Evolutionary conservation across 2,329 filamentous ascomycete species (phyloP).

Genomic region (Claviceps monticola): DNA sequence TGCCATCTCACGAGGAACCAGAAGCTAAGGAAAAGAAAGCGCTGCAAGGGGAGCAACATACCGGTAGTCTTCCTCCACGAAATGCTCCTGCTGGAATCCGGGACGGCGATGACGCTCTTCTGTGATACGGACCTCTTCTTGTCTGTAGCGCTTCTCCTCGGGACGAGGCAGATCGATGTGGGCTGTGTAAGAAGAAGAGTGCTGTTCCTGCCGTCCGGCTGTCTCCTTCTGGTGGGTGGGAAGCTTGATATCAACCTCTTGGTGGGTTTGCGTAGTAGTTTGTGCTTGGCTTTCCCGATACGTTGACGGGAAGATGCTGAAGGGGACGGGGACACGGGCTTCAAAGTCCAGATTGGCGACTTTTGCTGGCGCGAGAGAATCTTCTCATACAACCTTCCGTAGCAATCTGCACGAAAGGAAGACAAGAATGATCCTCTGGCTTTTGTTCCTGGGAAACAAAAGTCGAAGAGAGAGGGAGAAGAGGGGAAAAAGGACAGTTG

Average conservation of each 20-base stretch:
- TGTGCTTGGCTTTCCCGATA: slow-evolving; percentile 52
- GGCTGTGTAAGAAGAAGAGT: slow-evolving; percentile 60
- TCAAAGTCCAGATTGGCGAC: slow-evolving; percentile 99
- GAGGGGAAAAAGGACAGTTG: slow-evolving; percentile 16
- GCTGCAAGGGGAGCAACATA: slow-evolving; percentile 22
- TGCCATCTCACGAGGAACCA: too few relatives aligned
- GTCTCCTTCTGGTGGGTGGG: slow-evolving; percentile 39
- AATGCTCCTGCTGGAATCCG: slow-evolving; percentile 43
- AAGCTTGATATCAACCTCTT: slow-evolving; percentile 79
- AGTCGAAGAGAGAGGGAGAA: slow-evolving; percentile 28
- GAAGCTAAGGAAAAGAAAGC: neutral
- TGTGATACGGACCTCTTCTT: slow-evolving; percentile 76
- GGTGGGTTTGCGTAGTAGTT: slow-evolving; percentile 51
- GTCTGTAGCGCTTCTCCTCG: slow-evolving; percentile 41
- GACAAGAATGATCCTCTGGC: slow-evolving; percentile 54
- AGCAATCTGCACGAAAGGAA: slow-evolving; percentile 49
- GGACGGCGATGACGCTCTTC: slow-evolving; percentile 64
- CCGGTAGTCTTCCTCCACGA: slow-evolving; percentile 37
- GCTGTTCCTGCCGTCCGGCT: slow-evolving; percentile 97
- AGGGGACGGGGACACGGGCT: slow-evolving; percentile 96
- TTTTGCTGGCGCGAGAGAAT: slow-evolving; percentile 53
- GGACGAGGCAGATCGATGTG: slow-evolving; percentile 50
- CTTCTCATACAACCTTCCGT: slow-evolving; percentile 49
- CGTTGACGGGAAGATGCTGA: slow-evolving; percentile 99
- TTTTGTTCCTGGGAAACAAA: slow-evolving; percentile 46